Percentiles rank a stretch among this genome's conserved stretches.
These are phyloP conservation scores for Huiozyma sinensis DNA, from an alignment of 805 yeast genomes.

Conservation along the genomic window DNA sequence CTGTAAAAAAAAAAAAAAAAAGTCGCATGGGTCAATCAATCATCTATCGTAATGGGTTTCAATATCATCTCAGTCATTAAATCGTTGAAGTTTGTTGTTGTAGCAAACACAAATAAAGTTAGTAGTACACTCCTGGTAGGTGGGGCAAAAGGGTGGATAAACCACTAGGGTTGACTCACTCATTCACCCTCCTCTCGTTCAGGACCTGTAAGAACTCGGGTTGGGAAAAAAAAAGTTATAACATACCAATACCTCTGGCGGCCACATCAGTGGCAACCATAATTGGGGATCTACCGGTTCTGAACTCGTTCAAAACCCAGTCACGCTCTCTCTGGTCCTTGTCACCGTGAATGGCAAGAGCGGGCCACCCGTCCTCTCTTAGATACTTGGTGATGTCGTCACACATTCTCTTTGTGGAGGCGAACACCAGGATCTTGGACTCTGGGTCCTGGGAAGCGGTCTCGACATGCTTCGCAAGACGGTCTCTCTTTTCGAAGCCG, in stretches of 20 bases:
- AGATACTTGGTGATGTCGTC: conserved; percentile 87
- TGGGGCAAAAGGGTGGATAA: no score
- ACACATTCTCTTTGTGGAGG: conserved; percentile 97
- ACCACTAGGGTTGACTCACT: no score
- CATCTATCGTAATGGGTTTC: no score
- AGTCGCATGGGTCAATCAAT: no score
- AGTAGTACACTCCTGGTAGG: conserved; percentile 4
- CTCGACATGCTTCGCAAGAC: conserved; percentile 73
- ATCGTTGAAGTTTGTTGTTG: no score
- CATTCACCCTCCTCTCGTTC: no score
- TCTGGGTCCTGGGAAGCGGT: conserved; percentile 58
- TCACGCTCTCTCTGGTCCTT: conserved; percentile 97
- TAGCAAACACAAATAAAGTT: conserved; percentile 1
- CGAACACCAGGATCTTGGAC: conserved; percentile 77
- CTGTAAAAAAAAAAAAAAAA: no score
- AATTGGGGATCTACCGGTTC: conserved; percentile 83
- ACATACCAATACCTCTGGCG: conserved; percentile 99
- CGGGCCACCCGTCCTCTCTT: conserved; percentile 98
- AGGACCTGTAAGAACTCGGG: no score
- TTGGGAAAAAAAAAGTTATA: conserved; percentile 10
- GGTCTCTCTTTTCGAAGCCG: conserved; percentile 91
- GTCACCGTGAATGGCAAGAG: conserved; percentile 97
- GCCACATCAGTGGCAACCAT: conserved; percentile 99
- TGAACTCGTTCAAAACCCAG: conserved; percentile 93
- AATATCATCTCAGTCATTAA: no score